Percentiles rank a stretch among this genome's conserved stretches.
phyloP scores from a whole-genome alignment of 805 yeast species.

The Brettanomyces custersianus region DNA sequence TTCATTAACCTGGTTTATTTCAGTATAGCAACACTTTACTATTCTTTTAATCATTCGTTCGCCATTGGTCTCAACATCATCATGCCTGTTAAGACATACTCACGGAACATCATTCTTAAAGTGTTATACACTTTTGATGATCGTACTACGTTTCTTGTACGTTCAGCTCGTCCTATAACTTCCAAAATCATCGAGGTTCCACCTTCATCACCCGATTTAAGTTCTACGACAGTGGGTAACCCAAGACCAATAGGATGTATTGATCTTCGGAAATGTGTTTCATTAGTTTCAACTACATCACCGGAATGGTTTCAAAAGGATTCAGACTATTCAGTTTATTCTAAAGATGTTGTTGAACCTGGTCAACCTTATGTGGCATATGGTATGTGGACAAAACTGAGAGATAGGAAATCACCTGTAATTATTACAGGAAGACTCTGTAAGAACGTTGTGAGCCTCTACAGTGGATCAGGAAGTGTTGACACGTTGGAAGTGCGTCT shows the following conservation, averaged over 20 bases:
- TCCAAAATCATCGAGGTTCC: slow-evolving; percentile 37
- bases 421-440: slow-evolving; percentile 51
- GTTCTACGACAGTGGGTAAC: slow-evolving; percentile 32
- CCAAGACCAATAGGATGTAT: slow-evolving; percentile 28
- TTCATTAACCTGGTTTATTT: no score
- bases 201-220: slow-evolving; percentile 29
- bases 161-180: slow-evolving; percentile 26
- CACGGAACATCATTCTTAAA: slow-evolving; percentile 24
- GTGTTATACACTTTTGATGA: slow-evolving; percentile 35
- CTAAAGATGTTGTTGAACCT: slow-evolving; percentile 42
- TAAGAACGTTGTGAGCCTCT: slow-evolving; percentile 42
- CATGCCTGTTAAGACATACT: slow-evolving; percentile 12
- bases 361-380: slow-evolving; percentile 43
- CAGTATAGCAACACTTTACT: no score
- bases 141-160: slow-evolving; percentile 32
- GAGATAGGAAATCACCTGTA: slow-evolving; percentile 18
- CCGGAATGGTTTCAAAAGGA: slow-evolving; percentile 35
- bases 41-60: no score
- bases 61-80: not conserved
- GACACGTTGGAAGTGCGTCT: slow-evolving; percentile 51
- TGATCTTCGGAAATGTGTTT: slow-evolving; percentile 36
- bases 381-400: slow-evolving; percentile 30
- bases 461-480: slow-evolving; percentile 24
- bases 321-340: slow-evolving; percentile 34
- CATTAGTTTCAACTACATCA: slow-evolving; percentile 35